Percentiles rank a stretch among this genome's conserved stretches.
Conservation (phyloP, 768 basidiomycete genomes). For the Tephrocybe sp. region DNA sequence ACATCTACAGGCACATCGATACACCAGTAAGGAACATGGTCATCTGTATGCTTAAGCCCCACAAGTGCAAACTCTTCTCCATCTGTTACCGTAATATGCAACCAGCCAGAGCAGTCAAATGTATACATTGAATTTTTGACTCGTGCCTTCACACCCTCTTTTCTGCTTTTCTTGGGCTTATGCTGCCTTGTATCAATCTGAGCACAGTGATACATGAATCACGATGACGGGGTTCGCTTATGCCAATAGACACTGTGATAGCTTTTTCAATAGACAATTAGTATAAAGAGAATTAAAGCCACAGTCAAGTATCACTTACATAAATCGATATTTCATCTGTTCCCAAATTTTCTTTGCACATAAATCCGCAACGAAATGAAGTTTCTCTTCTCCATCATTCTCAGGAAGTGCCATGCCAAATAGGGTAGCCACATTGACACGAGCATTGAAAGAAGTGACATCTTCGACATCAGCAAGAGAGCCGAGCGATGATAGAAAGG, state of each 20-base stretch:
- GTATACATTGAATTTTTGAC: conserved; percentile 22
- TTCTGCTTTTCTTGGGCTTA: conserved; percentile 15
- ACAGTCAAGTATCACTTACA: conserved; percentile 12
- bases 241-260: conserved; percentile 9
- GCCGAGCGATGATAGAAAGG: neutral
- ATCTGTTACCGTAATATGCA: conserved; percentile 20
- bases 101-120: conserved; percentile 24
- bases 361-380: conserved; percentile 5
- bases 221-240: neutral
- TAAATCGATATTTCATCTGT: conserved; percentile 8
- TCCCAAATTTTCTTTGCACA: conserved; percentile 7
- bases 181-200: conserved; percentile 16
- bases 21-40: conserved; percentile 24
- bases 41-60: conserved; percentile 15
- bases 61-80: conserved; percentile 7
- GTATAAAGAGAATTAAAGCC: neutral
- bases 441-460: neutral
- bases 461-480: neutral
- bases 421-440: neutral
- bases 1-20: too few relatives aligned
- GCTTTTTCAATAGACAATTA: neutral
- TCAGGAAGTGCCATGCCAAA: neutral
- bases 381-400: neutral
- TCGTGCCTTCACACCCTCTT: conserved; percentile 17
- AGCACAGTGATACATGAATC: conserved; percentile 15